A percentile compares a stretch with the other conserved stretches of the same genome.
Conservation (phyloP, 2,329 filamentous ascomycete genomes). For the Truncatella angustata region DNA sequence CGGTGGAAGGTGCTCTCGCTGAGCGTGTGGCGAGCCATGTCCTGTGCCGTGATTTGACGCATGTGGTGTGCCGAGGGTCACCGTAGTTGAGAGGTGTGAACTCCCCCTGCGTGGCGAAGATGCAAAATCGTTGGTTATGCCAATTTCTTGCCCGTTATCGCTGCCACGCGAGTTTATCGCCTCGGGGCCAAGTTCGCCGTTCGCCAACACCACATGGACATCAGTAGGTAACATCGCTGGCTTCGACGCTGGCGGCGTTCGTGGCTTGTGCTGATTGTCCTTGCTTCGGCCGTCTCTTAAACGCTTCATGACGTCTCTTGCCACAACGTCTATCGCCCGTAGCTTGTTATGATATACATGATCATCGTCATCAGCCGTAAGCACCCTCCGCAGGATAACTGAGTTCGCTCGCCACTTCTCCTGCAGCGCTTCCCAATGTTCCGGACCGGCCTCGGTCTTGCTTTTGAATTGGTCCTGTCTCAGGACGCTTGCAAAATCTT, state of each 20-base stretch:
- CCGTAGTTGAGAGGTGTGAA: not conserved
- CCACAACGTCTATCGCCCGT: conserved; percentile 68
- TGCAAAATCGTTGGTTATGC: not conserved
- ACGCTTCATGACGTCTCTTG: conserved; percentile 75
- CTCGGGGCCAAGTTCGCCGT: not conserved
- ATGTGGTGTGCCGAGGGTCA: not conserved
- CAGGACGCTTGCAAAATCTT: conserved; percentile 64
- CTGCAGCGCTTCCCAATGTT: conserved; percentile 71
- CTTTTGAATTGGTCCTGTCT: conserved; percentile 66
- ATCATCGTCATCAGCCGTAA: conserved; percentile 50
- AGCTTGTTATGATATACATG: conserved; percentile 53
- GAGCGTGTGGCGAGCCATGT: not conserved
- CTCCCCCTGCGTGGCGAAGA: not conserved
- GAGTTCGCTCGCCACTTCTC: conserved; percentile 63
- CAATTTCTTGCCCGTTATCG: not conserved
- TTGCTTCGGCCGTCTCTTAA: conserved; percentile 65
- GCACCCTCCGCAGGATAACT: conserved; percentile 50
- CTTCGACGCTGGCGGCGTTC: not conserved
- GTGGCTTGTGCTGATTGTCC: conserved; percentile 21
- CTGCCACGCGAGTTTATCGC: not conserved
- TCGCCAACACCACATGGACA: not conserved
- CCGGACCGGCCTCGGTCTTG: conserved; percentile 69
- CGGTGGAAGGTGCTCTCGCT: not conserved
- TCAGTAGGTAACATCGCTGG: too few relatives aligned
- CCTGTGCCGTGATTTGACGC: not conserved